Base-by-base conservation (phyloP, 2,329 filamentous ascomycete species). In the Aspergillus jensenii region DNA sequence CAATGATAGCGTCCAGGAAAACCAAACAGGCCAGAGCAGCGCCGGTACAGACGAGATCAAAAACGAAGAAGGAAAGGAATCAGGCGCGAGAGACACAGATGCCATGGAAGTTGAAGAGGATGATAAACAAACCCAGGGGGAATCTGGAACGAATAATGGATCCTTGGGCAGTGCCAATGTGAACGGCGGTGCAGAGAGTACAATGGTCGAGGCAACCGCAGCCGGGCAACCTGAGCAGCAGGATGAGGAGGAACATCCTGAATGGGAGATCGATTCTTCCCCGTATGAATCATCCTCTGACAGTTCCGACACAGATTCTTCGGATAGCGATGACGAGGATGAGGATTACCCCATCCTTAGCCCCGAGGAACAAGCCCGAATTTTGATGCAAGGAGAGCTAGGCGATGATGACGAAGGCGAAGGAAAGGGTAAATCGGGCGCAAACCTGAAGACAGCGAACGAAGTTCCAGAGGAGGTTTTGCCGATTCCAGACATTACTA, bases 221-320 rank as follows among this genome's bases (percentile, higher is more conserved):
- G 49, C 55, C 12, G 52, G 44, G 5, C 51, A 61, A 37, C 48
- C 25, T 8, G 63, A 64, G 21, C 62, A 64, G 23, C 62, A 65
- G 6, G 68, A 79, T 52, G 77, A 74, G 33, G 77, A 80, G 46
- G 74, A 79, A 53, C 80, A 89, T 45, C 87, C 89, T 3, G 93
- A 97, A 73, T 98, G 91, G 90, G 91, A 96, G 70, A 78, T 82
- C 7, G 90, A 93, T 67, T 92, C 89, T 1, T 90, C 88, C 0
- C 89, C 89, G 0, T 89, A 89, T 68, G 85, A 87, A 67, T 90
- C 88, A 6, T 90, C 78, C 12, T 77, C 76, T 23, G 78, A 78
- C 50, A 82, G 86, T 63, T 83, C 83, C 23, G 83, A 82, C n/a
- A 87, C 85, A 2, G 84, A 87, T 60, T 84, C 82, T n/a, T 84